phyloP scores from a whole-genome alignment of 495 filamentous ascomycete genomes.

The Lasiosphaeria hispida region DNA sequence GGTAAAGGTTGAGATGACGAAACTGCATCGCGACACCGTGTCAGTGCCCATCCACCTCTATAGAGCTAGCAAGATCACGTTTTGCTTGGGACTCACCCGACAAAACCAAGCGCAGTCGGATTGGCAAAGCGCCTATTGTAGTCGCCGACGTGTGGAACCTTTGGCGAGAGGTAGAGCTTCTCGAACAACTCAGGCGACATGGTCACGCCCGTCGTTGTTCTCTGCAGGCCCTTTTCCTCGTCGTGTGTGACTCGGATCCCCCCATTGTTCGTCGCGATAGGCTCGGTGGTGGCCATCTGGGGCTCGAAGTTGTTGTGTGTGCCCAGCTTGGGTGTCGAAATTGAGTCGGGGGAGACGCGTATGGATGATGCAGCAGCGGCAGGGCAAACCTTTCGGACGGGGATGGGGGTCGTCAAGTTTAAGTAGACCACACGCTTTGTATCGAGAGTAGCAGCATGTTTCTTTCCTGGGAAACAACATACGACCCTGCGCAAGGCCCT shows the following conservation, averaged over 20 bases:
- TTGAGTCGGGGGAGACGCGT: neutral
- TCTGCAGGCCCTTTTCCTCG: slow-evolving; percentile 40
- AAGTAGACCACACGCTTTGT: too few species aligned
- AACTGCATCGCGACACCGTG: slow-evolving; percentile 26
- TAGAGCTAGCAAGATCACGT: neutral
- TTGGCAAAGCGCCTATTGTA: slow-evolving; percentile 52
- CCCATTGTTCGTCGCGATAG: slow-evolving; percentile 5
- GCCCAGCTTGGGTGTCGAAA: neutral
- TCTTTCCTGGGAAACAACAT: neutral
- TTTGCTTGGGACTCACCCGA: slow-evolving; percentile 35
- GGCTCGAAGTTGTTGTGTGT: neutral
- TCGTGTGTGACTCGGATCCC: slow-evolving; percentile 20
- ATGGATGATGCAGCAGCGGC: too few species aligned
- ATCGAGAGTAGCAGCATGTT: too few species aligned
- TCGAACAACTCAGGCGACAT: slow-evolving; percentile 57
- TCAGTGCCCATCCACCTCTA: neutral
- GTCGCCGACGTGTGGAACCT: slow-evolving; percentile 48
- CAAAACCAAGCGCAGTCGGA: slow-evolving; percentile 53
- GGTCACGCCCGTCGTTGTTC: slow-evolving; percentile 39
- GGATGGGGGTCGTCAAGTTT: too few species aligned
- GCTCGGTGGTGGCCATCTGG: slow-evolving; percentile 12
- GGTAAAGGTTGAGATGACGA: slow-evolving; percentile 50
- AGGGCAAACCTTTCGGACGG: too few species aligned
- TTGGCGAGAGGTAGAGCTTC: slow-evolving; percentile 57
- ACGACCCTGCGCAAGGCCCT: neutral